Evolutionary conservation across 495 filamentous ascomycete genomes (phyloP), one percentile per base, ranked within the genome.

Genomic region (Daldinia bambusicola): DNA sequence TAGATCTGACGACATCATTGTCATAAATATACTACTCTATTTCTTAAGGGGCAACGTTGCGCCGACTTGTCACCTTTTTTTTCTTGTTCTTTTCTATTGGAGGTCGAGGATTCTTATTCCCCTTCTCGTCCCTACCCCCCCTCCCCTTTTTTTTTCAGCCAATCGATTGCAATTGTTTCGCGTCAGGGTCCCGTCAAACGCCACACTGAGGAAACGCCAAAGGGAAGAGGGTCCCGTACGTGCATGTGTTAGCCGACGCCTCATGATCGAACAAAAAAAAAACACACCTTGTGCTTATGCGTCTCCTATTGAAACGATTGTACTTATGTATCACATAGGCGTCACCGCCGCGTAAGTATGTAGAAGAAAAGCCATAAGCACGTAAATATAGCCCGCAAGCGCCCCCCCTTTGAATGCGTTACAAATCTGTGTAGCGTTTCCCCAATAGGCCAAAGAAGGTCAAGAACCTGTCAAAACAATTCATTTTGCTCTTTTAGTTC

Each of bases 201-300:
- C 70, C 70, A 65, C 70, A 72, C 60, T 55, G 53, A 62, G 63
- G 53, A 64, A 63, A 70, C 67, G 55, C 8, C 55, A 45, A 65
- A 57, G 63, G 63, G 26, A 3, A 26, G 26, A 60, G 5, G 43
- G 41, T 36, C 26, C 20, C 38, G 43, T 48, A 26, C 16, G 43
- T 48, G 16, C 20, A 20, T 48, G 20, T 48, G 43, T 6, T 36
- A 36, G 34, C 43, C 43, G 43, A 48, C 43, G 43, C 43, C 16
- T 48, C 8, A 48, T 48, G 43, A 48, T 48, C 43, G 26, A 26
- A 26, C 1, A 26, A 26, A 26, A 20, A 48, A 48, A 48, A 48
- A 2, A 18, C 3, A 26, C 26, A 48, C 20, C 18, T 48, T 48
- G 18, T 48, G 43, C 43, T 48, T 7, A 48, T 10, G 16, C 9